Evolutionary conservation across 192 early-diverging fungal species (phyloP).

Genomic region (Lobulomyces angularis): DNA sequence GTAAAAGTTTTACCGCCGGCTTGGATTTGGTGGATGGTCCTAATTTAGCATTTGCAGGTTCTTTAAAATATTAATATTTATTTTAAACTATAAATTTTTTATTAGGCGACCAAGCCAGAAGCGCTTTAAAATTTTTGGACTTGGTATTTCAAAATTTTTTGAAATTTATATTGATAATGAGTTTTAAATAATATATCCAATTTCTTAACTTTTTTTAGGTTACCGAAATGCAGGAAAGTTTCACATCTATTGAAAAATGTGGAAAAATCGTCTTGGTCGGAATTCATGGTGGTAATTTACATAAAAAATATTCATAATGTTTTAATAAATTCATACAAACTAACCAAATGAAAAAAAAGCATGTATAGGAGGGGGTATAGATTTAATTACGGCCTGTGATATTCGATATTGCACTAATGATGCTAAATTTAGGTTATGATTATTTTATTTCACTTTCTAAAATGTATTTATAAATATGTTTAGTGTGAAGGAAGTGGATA

Average conservation of each 20-base stretch:
- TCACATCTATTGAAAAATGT: conserved; percentile 72
- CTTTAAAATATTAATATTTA: conserved; percentile 4
- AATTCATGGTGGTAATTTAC: conserved; percentile 73
- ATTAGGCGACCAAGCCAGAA: conserved; percentile 19
- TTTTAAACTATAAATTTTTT: conserved; percentile 1
- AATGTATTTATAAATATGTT: neutral
- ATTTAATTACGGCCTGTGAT: conserved; percentile 84
- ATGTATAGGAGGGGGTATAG: conserved; percentile 69
- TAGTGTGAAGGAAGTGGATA: conserved; percentile 75
- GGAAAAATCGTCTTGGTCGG: conserved; percentile 82
- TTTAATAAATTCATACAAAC: conserved; percentile 1
- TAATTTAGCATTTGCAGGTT: conserved; percentile 3
- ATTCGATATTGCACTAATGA: conserved; percentile 70
- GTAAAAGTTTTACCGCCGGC: conserved; percentile 75
- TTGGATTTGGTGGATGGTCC: conserved; percentile 57
- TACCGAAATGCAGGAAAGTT: conserved; percentile 19
- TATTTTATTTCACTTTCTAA: neutral
- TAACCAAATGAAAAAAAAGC: neutral
- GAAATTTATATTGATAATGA: too few relatives aligned
- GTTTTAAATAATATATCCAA: too few relatives aligned
- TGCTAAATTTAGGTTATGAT: conserved; percentile 45
- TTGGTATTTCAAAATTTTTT: too few relatives aligned
- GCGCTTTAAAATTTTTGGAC: conserved; percentile 16
- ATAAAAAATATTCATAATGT: conserved; percentile 29
- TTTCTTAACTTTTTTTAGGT: too few relatives aligned